Evolutionary conservation across 2,329 filamentous ascomycete genomes (phyloP), one percentile per base, ranked within the genome.

Genomic region (Neobulgaria alba): DNA sequence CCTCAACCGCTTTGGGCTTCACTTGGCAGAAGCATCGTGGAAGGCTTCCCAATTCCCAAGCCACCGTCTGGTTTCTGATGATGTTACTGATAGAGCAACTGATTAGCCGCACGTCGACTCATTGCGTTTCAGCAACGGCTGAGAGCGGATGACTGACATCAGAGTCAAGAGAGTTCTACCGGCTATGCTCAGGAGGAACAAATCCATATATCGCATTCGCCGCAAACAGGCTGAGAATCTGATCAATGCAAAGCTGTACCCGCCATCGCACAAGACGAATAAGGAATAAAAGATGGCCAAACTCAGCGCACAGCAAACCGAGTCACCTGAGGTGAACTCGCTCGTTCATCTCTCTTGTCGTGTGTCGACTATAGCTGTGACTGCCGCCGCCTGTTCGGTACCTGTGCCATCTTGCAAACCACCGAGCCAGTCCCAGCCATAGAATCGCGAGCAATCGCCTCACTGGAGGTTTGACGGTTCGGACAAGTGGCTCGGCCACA

Each of bases 81-180:
- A 33, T 40, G 41, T 18, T 42, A 17, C 32, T 18, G 14, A 36
- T n/a, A n/a, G n/a, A n/a, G n/a, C n/a, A n/a, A n/a, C n/a, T n/a
- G n/a, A n/a, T n/a, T 38, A 15, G 33, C 34, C 20, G 33, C 19
- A 15, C 12, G 29, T 33, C 19, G 41, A 39, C 38, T 45, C 36
- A 47, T 36, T 16, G 42, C 39, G 45, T 47, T 47, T 47, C 45
- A 47, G 33, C 26, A 39, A 20, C 34, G 23, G 33, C 29, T 33
- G 29, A 21, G 20, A 29, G 19, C n/a, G n/a, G n/a, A n/a, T n/a
- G n/a, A n/a, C n/a, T n/a, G n/a, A n/a, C n/a, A n/a, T n/a, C n/a
- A n/a, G n/a, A n/a, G n/a, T n/a, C n/a, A n/a, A n/a, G n/a, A n/a
- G n/a, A n/a, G n/a, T n/a, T n/a, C n/a, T n/a, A n/a, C n/a, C n/a